Percentiles rank a stretch among this genome's conserved stretches.
Evolutionary conservation across 306 rosid genomes (phyloP).

Genomic region (Corylus avellana): DNA sequence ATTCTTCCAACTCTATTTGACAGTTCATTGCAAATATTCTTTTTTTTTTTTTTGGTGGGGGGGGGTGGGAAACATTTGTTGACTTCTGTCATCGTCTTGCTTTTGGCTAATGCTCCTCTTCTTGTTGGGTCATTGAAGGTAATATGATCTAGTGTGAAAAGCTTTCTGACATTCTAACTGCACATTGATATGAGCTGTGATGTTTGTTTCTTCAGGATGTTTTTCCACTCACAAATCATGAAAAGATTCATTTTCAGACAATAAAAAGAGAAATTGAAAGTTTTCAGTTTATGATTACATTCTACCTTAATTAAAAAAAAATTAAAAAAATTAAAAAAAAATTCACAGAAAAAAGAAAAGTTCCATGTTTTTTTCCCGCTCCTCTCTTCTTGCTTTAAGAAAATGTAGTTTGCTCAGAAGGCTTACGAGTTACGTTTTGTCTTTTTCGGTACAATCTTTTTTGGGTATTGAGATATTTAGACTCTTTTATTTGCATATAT

Average conservation of each 20-base stretch:
- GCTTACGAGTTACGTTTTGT: neutral
- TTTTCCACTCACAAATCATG: neutral
- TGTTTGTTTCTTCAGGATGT: neutral
- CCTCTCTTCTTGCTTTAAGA: neutral
- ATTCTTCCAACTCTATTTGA: constrained; percentile 10
- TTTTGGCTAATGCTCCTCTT: neutral
- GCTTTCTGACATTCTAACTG: neutral
- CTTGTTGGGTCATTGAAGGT: neutral
- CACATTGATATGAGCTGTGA: neutral
- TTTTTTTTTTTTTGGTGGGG: neutral
- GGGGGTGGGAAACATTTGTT: neutral
- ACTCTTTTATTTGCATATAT: neutral
- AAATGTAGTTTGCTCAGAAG: neutral
- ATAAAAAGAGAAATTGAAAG: neutral
- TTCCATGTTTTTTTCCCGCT: no score
- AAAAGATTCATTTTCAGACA: neutral
- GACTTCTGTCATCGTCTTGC: neutral
- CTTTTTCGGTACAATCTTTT: neutral
- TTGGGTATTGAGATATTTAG: neutral
- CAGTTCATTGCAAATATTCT: neutral
- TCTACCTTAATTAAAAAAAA: neutral
- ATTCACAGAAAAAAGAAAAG: neutral
- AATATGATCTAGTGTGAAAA: neutral
- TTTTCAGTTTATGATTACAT: neutral
- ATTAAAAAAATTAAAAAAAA: neutral